Evolutionary conservation across 1,284 basidiomycete species (phyloP), one percentile per base, ranked within the genome.

Genomic region (Ceratobasidium sp.): DNA sequence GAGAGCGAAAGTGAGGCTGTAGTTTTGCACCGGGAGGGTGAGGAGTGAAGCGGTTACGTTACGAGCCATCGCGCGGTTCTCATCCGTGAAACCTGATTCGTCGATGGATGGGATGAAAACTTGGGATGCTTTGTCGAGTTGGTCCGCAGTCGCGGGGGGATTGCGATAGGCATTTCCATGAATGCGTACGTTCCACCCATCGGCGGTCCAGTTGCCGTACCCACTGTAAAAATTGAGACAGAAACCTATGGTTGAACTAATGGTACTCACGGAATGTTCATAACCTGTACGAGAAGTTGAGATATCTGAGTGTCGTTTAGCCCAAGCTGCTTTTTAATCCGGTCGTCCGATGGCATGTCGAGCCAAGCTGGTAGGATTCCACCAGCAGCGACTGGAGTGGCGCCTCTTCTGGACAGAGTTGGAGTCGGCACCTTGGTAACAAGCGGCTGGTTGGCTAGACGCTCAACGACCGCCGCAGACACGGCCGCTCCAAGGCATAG

Each of bases 261-360:
- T 31, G 0, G 24, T 43, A 58, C 76, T 58, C 53, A 77, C 76
- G 76, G 76, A 29, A 77, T 76, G 41, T 77, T 76, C 61, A 77
- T 61, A 29, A 77, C 66, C 19, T 71, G 54, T 9, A 76, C 41
- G 1, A 75, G 76, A 27, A 74, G 61, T 41, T 75, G 73, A 14
- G 68, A 37, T 2, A 77, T 56, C 43, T 65, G 39, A 9, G 73
- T 68, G 41, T 77, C 76, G 43, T 66, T 75, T 1, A 77, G 62
- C 22, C 69, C 69, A 29, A 77, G 61, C 49, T 77, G 62, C 39
- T 72, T 49, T 48, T 76, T 74, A 56, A 77, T 69, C 22, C 74
- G 34, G 51, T 75, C 73, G 22, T 68, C 58, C 22, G 31, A 51
- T 27, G 76, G 76, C 39, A 77, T 68, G 7, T 29, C 56, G n/a